Evolutionary conservation across 2,329 filamentous ascomycete species (phyloP), one percentile per base, ranked within the genome.

Genomic region (Fonsecaea monophora): DNA sequence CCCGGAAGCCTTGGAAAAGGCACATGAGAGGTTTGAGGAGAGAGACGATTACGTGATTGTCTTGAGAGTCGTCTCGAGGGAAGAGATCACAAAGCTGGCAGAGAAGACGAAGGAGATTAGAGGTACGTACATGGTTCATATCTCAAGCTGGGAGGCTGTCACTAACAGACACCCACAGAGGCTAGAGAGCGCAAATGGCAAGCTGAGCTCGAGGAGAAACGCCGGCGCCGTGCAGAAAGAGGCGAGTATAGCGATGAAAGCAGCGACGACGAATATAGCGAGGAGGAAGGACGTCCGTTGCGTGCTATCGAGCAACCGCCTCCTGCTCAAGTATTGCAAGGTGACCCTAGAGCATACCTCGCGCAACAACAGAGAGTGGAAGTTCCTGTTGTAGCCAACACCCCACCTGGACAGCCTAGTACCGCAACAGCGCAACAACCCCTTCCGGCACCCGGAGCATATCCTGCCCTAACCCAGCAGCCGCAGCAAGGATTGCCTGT

Each of bases 31-130:
- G 35, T 98, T 91, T 72, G 94, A 98, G 78, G 91, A 96, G 73
- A 87, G 93, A n/a, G 87, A 93, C 67, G 93, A 97, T 75, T 96
- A 93, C 77, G 93, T 98, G 66, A 97, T 97, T 77, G 93, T 97
- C 2, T 83, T 98, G 64, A 85, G 94, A 64, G 94, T 97, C 7
- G 78, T 98, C 76, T 91, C 88, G 56, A 92, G 91, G 78, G 92
- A 96, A 72, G 93, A 98, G 75, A 96, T 98, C 64, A 90, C 96
- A 78, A 89, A 88, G 38, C 93, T 96, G 75, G 92, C 94, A 12
- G 86, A 89, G 69, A 90, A 90, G 57, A 97, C 94, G 9, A 88
- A 89, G 71, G 87, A 92, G 75, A 87, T 97, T 68, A 86, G 93
- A 87, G 91, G 90, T 92, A 82, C 75, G 85, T 63, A 37, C 30